phyloP scores from a whole-genome alignment of 352 stramenopile species.

The Phytopythium delawarense region DNA sequence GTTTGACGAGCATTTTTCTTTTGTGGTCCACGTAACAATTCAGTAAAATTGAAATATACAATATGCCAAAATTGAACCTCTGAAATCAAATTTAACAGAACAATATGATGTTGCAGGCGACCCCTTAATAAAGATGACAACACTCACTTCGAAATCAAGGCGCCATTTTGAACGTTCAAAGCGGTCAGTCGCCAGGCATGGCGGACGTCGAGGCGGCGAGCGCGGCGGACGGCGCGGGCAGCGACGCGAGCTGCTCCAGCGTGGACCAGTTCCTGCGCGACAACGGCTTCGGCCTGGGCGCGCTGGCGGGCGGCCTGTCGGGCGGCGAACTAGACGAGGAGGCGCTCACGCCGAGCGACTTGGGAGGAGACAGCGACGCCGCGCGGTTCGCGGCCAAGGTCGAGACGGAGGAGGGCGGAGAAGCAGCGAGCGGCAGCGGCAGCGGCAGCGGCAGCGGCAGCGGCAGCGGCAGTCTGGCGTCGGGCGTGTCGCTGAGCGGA shows the following conservation, averaged over 20 bases:
- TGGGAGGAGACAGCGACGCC: not conserved
- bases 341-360: slow-evolving; percentile 26
- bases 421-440: not conserved
- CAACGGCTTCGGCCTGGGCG: slow-evolving; percentile 64
- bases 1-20: no score
- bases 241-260: slow-evolving; percentile 56
- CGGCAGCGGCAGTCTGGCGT: not conserved
- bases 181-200: no score
- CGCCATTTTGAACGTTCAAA: no score
- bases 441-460: not conserved
- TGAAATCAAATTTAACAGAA: no score
- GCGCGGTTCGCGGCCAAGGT: not conserved
- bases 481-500: slow-evolving; percentile 4
- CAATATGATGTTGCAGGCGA: no score
- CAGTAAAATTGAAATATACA: no score
- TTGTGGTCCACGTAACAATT: no score
- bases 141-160: no score
- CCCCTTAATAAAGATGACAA: no score
- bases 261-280: slow-evolving; percentile 79
- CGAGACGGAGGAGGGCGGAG: not conserved
- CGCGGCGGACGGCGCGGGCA: slow-evolving; percentile 31
- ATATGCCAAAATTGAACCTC: no score
- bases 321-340: slow-evolving; percentile 32
- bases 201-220: not conserved
- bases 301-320: slow-evolving; percentile 12